These are phyloP conservation scores for Phaeomoniella chlamydospora DNA, from an alignment of 2,329 filamentous ascomycete species.

Conservation along the genomic window DNA sequence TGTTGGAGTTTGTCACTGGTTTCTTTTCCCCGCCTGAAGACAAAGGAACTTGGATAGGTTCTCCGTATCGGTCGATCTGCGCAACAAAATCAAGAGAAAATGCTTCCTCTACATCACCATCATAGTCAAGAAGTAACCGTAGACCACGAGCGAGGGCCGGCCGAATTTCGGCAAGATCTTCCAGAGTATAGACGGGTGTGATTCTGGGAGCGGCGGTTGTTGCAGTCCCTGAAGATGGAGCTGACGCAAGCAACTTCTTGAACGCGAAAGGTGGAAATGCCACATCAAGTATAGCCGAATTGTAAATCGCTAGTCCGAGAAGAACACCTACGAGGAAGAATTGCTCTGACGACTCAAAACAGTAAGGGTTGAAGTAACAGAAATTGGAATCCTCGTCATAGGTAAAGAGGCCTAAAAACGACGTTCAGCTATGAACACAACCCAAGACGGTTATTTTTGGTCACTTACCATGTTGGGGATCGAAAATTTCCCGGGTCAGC, in stretches of 20 bases:
- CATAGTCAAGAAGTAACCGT: conserved; percentile 62
- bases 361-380: conserved; percentile 86
- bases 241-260: conserved; percentile 67
- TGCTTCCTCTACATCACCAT: conserved; percentile 66
- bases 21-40: conserved; percentile 58
- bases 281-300: conserved; percentile 82
- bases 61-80: conserved; percentile 64
- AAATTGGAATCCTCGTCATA: conserved; percentile 84
- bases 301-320: conserved; percentile 82
- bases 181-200: conserved; percentile 57
- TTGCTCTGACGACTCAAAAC: conserved; percentile 81
- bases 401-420: conserved; percentile 61
- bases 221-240: conserved; percentile 45
- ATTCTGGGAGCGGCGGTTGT: conserved; percentile 41
- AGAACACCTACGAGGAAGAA: conserved; percentile 83
- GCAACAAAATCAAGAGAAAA: conserved; percentile 75
- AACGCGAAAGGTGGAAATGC: conserved; percentile 81
- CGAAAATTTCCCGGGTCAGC: conserved; percentile 77
- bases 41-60: conserved; percentile 45
- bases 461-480: conserved; percentile 66
- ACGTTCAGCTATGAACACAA: background rate
- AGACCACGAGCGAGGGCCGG: conserved; percentile 64
- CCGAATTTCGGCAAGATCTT: conserved; percentile 71
- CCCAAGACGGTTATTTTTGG: conserved; percentile 1
- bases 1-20: conserved; percentile 70